Base-by-base conservation (phyloP, 2,329 filamentous ascomycete species). In the Chaetomiaceae sp. region DNA sequence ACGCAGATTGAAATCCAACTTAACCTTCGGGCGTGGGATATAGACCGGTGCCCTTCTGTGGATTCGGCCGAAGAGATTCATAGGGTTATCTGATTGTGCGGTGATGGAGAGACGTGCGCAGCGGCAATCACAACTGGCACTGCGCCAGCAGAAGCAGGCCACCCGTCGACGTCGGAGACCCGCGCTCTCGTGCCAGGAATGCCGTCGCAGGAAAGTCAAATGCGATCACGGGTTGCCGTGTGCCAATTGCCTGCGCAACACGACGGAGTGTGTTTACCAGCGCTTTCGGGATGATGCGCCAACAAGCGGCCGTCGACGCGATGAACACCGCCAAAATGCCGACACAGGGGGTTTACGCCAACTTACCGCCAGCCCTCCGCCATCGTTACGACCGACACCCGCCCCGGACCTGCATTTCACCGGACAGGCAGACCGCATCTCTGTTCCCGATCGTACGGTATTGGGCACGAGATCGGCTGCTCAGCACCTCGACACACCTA, bases 131-230 rank as follows among this genome's bases (percentile, higher is more conserved):
- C n/a, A n/a, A n/a, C n/a, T n/a, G n/a, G n/a, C n/a, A n/a, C n/a
- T n/a, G 18, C 3, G 11, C 18, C n/a, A 27, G 6, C 12, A 8
- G 24, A 34, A 9, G 20, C 19, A 12, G 33, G 2, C 15, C 5
- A 8, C 27, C 19, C 61, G 55, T 15, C 60, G 60, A 14, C 63
- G 64, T 6, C 55, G 64, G 32, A 54, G 64, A 30, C 61, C 62
- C 7, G 66, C 68, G 4, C 50, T 69, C 20, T 71, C 70, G 0
- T 72, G 70, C 48, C 50, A 67, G 14, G 62, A 67, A 49, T 73
- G 70, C 55, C 62, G 70, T 15, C 64, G 66, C 15, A 64, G 69
- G 30, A 73, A 73, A 55, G 64, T 72, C 57, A 70, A 69, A 42
- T 73, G 70, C 48, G 66, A 72, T 48, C 59, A 68, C 1, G 63